Conservation (phyloP, 139 green algal species). For the Pseudopediastrum boryanum region DNA sequence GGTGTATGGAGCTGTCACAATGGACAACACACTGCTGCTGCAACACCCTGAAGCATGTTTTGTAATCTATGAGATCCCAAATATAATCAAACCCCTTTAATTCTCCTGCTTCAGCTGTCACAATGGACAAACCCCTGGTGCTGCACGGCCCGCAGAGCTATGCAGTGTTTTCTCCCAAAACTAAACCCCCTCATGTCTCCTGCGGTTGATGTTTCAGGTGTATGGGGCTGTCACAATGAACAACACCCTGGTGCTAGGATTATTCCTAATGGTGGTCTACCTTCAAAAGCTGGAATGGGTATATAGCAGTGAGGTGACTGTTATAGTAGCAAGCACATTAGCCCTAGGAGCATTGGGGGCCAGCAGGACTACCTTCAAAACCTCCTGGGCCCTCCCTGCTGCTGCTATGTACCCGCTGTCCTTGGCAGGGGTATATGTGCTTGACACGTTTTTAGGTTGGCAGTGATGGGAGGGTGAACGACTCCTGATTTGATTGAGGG, state of each 20-base stretch:
- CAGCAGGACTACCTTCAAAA: conserved; percentile 44
- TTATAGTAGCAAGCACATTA: conserved; percentile 52
- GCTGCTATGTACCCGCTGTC: conserved; percentile 43
- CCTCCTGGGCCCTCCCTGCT: conserved; percentile 45
- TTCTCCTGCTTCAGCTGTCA: no score
- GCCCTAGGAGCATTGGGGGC: conserved; percentile 43
- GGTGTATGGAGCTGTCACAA: no score
- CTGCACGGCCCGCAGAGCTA: no score
- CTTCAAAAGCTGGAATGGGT: conserved; percentile 54
- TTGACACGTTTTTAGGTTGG: conserved; percentile 42
- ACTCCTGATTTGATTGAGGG: no score
- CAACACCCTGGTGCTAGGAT: conserved; percentile 74
- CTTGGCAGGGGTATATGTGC: conserved; percentile 32
- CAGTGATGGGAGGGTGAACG: conserved; percentile 26
- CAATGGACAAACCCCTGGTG: no score
- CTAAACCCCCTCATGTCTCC: no score
- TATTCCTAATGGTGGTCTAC: conserved; percentile 73
- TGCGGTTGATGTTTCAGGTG: conserved; percentile 46
- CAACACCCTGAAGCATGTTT: no score
- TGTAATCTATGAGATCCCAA: no score
- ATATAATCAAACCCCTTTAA: no score
- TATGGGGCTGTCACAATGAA: conserved; percentile 77
- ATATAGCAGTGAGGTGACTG: conserved; percentile 59
- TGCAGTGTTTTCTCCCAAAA: no score
- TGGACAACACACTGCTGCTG: no score